Percentiles rank a stretch among this genome's conserved stretches.
These are phyloP conservation scores for Hyphopichia buzzinii DNA, from an alignment of 1,139 yeast species.

Conservation along the genomic window DNA sequence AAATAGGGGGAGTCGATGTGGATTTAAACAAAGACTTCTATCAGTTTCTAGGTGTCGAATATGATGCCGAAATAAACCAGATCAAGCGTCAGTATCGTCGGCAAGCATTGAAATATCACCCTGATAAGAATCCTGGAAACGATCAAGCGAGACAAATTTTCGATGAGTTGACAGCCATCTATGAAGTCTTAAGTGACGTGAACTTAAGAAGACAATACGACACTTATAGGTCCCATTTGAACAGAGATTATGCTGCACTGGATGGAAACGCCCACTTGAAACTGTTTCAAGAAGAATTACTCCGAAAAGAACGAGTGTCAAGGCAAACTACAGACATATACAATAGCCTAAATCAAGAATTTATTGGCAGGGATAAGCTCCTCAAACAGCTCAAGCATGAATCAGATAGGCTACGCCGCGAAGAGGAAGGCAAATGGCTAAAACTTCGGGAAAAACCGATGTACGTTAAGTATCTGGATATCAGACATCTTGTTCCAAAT, in stretches of 20 bases:
- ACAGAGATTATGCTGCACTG: conserved; percentile 16
- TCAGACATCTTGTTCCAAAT: too few species aligned
- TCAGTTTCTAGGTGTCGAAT: conserved; percentile 25
- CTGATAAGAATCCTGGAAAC: conserved; percentile 47
- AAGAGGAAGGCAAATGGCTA: conserved; percentile 18
- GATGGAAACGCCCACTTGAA: conserved; percentile 22
- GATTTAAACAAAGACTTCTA: conserved; percentile 38
- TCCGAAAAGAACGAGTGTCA: conserved; percentile 25
- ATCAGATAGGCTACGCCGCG: conserved; percentile 15
- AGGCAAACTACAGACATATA: conserved; percentile 1
- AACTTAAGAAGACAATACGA: conserved; percentile 36
- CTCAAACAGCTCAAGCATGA: conserved; percentile 31
- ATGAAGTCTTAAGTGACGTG: conserved; percentile 37
- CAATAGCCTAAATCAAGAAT: neutral
- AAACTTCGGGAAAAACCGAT: conserved; percentile 16
- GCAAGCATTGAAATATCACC: conserved; percentile 75
- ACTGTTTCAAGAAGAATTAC: conserved; percentile 33
- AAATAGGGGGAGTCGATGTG: too few species aligned
- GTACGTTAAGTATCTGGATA: too few species aligned
- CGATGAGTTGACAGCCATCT: conserved; percentile 35
- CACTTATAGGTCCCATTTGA: too few species aligned
- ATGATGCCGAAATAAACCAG: conserved; percentile 46
- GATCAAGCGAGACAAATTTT: conserved; percentile 31
- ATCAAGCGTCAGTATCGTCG: conserved; percentile 81
- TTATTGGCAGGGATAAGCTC: conserved; percentile 2